phyloP scores from a whole-genome alignment of 805 yeast species.

The Sugiyamaella qingdaonensis region DNA sequence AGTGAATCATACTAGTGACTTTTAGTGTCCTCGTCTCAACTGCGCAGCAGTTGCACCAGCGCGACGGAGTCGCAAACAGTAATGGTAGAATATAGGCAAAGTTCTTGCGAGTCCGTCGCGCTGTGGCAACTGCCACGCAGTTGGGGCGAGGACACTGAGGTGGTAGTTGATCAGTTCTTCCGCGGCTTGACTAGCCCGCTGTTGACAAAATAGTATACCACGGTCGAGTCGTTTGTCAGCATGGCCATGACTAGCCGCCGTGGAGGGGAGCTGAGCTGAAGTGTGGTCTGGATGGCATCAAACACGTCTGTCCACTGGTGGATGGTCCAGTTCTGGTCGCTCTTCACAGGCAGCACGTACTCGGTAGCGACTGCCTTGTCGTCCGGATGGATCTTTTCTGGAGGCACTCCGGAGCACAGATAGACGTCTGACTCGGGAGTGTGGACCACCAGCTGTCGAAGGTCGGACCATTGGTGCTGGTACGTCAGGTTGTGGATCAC shows the following conservation, averaged over 20 bases:
- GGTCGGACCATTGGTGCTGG: conserved; percentile 37
- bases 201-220: conserved; percentile 40
- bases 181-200: conserved; percentile 38
- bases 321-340: conserved; percentile 32
- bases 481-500: conserved; percentile 29
- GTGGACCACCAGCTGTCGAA: conserved; percentile 19
- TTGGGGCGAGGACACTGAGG: background rate
- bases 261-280: conserved; percentile 13
- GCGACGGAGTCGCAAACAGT: no score
- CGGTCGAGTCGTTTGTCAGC: conserved; percentile 40
- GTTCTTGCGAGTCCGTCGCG: no score
- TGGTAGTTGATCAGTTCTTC: conserved; percentile 27
- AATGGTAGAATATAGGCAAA: no score
- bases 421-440: conserved; percentile 8
- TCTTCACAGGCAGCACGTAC: conserved; percentile 26
- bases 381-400: conserved; percentile 34
- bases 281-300: conserved; percentile 19
- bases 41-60: no score
- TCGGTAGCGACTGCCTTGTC: conserved; percentile 18
- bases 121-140: no score
- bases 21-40: no score
- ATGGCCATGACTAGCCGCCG: conserved; percentile 38
- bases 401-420: conserved; percentile 31
- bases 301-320: conserved; percentile 33
- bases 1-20: no score